These are phyloP conservation scores for Haberlea rhodopensis DNA, from an alignment of 257 asterid genomes.

Conservation along the genomic window DNA sequence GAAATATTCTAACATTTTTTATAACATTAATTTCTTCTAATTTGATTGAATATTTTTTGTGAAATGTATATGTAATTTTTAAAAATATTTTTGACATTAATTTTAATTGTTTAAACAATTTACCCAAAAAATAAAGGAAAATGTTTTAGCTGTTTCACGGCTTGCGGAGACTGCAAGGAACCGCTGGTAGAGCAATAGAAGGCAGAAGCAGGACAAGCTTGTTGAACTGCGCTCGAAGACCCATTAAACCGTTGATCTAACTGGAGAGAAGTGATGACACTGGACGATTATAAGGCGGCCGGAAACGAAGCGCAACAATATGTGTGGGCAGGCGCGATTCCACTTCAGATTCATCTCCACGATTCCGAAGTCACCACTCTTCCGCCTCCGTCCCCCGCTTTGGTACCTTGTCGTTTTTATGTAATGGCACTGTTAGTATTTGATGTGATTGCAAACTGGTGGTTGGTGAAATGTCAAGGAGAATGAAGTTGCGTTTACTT, in stretches of 20 bases:
- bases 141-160: not conserved
- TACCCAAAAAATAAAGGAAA: no score
- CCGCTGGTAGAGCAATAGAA: not conserved
- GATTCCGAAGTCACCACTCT: constrained; percentile 94
- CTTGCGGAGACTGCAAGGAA: not conserved
- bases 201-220: not conserved
- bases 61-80: no score
- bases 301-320: constrained; percentile 72
- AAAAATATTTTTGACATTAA: no score
- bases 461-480: constrained; percentile 9
- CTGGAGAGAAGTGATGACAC: not conserved
- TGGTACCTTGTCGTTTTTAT: constrained; percentile 37
- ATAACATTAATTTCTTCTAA: no score
- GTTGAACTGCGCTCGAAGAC: no score
- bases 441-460: constrained; percentile 14
- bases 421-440: not conserved
- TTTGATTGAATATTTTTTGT: no score
- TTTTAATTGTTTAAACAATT: no score
- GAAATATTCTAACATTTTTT: no score
- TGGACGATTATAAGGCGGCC: constrained; percentile 22
- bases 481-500: not conserved
- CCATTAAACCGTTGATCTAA: not conserved
- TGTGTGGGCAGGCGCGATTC: constrained; percentile 90
- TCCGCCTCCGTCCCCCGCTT: constrained; percentile 87
- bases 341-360: constrained; percentile 92